Percentiles rank a stretch among this genome's conserved stretches.
phyloP scores from a whole-genome alignment of 2,329 filamentous ascomycete species.

The Monilinia laxa region DNA sequence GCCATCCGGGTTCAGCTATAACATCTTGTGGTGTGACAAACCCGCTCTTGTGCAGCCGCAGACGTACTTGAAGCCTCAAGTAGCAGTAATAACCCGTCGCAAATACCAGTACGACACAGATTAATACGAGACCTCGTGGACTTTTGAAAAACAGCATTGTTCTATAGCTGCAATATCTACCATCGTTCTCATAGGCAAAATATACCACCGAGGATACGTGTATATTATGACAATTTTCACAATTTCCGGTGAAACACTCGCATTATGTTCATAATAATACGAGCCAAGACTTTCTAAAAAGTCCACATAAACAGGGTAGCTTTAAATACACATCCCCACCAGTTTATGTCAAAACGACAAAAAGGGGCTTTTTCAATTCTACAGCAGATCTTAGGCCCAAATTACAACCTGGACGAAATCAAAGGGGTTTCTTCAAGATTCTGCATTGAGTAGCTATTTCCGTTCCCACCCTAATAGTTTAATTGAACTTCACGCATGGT shows the following conservation, averaged over 20 bases:
- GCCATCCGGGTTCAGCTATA: not conserved
- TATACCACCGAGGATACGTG: not conserved
- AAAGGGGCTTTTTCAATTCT: too few relatives aligned
- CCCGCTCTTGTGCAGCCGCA: not conserved
- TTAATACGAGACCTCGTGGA: conserved; percentile 17
- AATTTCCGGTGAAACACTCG: not conserved
- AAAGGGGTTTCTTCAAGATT: not conserved
- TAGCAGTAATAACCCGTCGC: conserved; percentile 8
- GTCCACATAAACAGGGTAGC: not conserved
- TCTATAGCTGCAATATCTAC: conserved; percentile 6
- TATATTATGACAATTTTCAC: not conserved
- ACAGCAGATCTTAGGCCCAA: too few relatives aligned
- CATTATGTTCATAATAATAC: not conserved
- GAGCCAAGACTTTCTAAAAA: not conserved
- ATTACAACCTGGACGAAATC: too few relatives aligned
- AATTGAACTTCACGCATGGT: not conserved
- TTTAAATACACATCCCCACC: not conserved
- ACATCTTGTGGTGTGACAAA: not conserved
- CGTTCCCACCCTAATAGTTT: too few relatives aligned
- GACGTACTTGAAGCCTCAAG: conserved; percentile 1
- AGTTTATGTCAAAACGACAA: too few relatives aligned
- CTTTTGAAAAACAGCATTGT: conserved; percentile 12
- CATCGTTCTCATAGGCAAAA: conserved; percentile 1
- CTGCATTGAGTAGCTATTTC: too few relatives aligned
- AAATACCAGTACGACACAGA: conserved; percentile 3